A percentile compares a stretch with the other conserved stretches of the same genome.
Conservation (phyloP, 305 asterid species). For the Fraxinus floribunda region DNA sequence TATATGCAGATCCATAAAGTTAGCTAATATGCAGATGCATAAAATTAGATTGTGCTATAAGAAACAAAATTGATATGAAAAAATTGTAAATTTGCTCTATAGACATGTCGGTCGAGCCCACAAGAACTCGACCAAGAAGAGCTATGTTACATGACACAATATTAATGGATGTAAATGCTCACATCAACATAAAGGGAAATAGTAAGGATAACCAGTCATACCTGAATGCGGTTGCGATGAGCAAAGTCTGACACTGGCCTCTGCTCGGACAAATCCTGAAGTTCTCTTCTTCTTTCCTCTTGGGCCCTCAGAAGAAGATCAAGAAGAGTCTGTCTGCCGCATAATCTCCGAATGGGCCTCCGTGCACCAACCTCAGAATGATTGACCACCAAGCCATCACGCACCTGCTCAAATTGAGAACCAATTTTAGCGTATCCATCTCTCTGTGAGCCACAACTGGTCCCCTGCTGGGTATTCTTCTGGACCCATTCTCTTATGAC, state of each 20-base stretch:
- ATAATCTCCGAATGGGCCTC: slow-evolving; percentile 58
- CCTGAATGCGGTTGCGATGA: slow-evolving; percentile 84
- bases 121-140: background rate
- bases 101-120: background rate
- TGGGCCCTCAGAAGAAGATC: slow-evolving; percentile 76
- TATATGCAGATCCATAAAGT: background rate
- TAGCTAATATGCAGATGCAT: background rate
- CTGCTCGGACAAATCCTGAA: slow-evolving; percentile 50
- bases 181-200: background rate
- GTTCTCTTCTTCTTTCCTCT: slow-evolving; percentile 65
- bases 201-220: slow-evolving; percentile 15
- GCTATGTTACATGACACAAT: background rate
- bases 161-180: background rate
- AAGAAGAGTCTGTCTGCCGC: slow-evolving; percentile 89
- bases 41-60: background rate
- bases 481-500: slow-evolving; percentile 41
- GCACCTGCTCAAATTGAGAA: slow-evolving; percentile 55
- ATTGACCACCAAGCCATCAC: slow-evolving; percentile 43
- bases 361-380: slow-evolving; percentile 44
- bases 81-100: background rate
- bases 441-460: slow-evolving; percentile 36
- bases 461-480: slow-evolving; percentile 45
- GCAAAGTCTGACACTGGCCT: slow-evolving; percentile 73
- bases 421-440: slow-evolving; percentile 50
- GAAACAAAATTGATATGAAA: background rate